Conservation (phyloP, 108 stramenopile genomes). For the Fistulifera solaris region DNA sequence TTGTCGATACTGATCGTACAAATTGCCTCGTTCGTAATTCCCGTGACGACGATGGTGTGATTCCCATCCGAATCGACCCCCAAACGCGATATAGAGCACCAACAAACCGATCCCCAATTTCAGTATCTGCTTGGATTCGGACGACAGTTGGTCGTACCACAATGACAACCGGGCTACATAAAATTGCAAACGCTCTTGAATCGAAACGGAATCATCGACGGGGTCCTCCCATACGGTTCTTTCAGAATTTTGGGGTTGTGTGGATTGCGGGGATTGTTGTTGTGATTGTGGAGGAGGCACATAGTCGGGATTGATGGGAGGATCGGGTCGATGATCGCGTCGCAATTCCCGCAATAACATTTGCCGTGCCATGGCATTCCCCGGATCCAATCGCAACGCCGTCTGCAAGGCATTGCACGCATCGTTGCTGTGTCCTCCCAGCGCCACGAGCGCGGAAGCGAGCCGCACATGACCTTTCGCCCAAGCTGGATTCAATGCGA, state of each 20-base stretch:
- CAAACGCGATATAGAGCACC: constrained; percentile 64
- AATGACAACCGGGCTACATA: constrained; percentile 9
- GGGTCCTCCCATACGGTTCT: background rate
- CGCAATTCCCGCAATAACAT: constrained; percentile 63
- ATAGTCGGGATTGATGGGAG: background rate
- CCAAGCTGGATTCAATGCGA: constrained; percentile 62
- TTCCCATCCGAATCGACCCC: constrained; percentile 71
- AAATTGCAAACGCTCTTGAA: constrained; percentile 36
- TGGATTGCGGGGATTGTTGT: constrained; percentile 5
- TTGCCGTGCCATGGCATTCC: constrained; percentile 46
- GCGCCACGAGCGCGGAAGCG: constrained; percentile 65
- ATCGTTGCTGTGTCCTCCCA: constrained; percentile 70
- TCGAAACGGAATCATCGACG: constrained; percentile 22
- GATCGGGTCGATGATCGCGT: constrained; percentile 14
- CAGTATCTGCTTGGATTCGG: constrained; percentile 43
- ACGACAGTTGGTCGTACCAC: constrained; percentile 52
- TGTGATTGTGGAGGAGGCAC: constrained; percentile 5
- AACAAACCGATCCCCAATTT: constrained; percentile 39
- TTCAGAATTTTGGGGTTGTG: background rate
- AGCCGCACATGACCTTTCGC: constrained; percentile 71
- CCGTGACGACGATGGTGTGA: constrained; percentile 13
- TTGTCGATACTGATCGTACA: constrained; percentile 44
- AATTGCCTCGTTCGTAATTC: constrained; percentile 49
- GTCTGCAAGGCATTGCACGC: constrained; percentile 68
- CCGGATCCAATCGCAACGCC: constrained; percentile 54